These are phyloP conservation scores for Zea mays DNA, from an alignment of 176 grass and related monocot genomes.

Conservation along the genomic window Zm-B73-REFERENCE-NAM-5.0 NC_050104.1:20839501-20840000, in stretches of 20 bases:
- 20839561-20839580: not conserved
- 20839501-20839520: conserved; percentile 21
- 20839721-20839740: conserved; percentile 51
- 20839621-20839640: conserved; percentile 15
- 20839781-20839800: conserved; percentile 72
- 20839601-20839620: not conserved
- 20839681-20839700: conserved; percentile 29
- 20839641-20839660: conserved; percentile 48
- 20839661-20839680: conserved; percentile 19
- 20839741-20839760: conserved; percentile 45
- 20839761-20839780: conserved; percentile 66
- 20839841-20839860: conserved; percentile 33
- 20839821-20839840: conserved; percentile 46
- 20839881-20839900: conserved; percentile 42
- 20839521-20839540: conserved; percentile 26
- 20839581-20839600: conserved; percentile 19
- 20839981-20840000: not conserved
- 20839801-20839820: conserved; percentile 58
- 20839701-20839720: conserved; percentile 50
- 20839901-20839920: conserved; percentile 50
- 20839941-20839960: conserved; percentile 44
- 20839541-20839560: not conserved
- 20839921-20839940: conserved; percentile 56
- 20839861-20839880: conserved; percentile 33
- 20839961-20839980: not conserved